A percentile compares a stretch with the other conserved stretches of the same genome.
Conservation (phyloP, 352 stramenopile genomes). For the Poterioochromonas sp. region DNA sequence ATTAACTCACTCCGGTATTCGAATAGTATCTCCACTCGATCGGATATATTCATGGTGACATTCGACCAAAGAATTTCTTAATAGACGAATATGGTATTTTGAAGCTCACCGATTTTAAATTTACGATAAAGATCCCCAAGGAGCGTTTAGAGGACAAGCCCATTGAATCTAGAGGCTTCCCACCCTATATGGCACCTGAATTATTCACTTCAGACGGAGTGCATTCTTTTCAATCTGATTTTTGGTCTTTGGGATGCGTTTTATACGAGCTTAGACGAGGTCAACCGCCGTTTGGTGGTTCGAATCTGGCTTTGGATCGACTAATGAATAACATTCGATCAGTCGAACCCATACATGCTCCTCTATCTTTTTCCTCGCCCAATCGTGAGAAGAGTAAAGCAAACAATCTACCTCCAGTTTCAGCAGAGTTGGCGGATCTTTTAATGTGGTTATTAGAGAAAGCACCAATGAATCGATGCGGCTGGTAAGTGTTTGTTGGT, state of each 20-base stretch:
- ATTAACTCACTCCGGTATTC: neutral
- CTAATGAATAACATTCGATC: neutral
- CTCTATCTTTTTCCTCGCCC: neutral
- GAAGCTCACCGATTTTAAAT: conserved; percentile 77
- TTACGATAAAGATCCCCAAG: conserved; percentile 65
- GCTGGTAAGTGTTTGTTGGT: conserved; percentile 35
- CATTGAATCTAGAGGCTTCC: conserved; percentile 51
- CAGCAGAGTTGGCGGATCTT: conserved; percentile 37
- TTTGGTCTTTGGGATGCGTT: conserved; percentile 54
- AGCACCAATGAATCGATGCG: conserved; percentile 34
- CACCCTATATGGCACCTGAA: conserved; percentile 79
- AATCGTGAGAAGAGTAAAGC: conserved; percentile 15
- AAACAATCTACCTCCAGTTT: conserved; percentile 12
- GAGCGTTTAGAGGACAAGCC: conserved; percentile 41
- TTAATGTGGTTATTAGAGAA: conserved; percentile 40
- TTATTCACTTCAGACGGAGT: conserved; percentile 67
- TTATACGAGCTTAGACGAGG: conserved; percentile 48
- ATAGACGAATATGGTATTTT: conserved; percentile 82
- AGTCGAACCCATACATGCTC: neutral
- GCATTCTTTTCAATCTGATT: conserved; percentile 72
- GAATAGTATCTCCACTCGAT: conserved; percentile 69
- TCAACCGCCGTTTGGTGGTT: conserved; percentile 42
- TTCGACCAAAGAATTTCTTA: conserved; percentile 76
- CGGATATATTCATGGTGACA: conserved; percentile 74
- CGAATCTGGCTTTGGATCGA: neutral